phyloP scores from a whole-genome alignment of 352 stramenopile species.

The Pelagophyceae sp. region DNA sequence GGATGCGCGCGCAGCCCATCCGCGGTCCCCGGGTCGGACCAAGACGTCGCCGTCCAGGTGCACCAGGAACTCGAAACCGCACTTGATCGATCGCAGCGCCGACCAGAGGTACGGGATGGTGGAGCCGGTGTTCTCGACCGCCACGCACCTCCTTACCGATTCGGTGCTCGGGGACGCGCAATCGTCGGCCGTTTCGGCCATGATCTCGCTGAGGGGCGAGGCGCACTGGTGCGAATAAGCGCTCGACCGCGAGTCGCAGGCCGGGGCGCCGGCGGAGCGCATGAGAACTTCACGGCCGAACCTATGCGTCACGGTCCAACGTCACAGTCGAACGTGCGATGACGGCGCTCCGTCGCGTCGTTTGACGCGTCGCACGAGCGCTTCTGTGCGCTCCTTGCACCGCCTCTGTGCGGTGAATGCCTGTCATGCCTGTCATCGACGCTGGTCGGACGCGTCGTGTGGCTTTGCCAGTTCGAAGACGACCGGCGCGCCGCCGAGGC shows the following conservation, averaged over 20 bases:
- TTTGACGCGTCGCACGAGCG: too few species aligned
- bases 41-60: not conserved
- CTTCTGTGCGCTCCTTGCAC: too few species aligned
- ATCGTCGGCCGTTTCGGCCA: not conserved
- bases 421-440: not conserved
- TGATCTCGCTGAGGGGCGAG: not conserved
- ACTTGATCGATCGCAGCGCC: not conserved
- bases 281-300: not conserved
- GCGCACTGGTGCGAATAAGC: not conserved
- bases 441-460: not conserved
- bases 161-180: not conserved
- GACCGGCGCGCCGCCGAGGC: not conserved
- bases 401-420: too few species aligned
- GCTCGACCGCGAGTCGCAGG: not conserved
- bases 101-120: not conserved
- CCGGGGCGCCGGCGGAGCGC: too few species aligned
- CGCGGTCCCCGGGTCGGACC: not conserved
- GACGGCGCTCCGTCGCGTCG: too few species aligned
- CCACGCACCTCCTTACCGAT: too few species aligned
- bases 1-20: not conserved
- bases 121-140: not conserved
- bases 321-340: too few species aligned
- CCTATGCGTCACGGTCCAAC: too few species aligned
- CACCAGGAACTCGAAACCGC: not conserved
- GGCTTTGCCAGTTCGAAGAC: not conserved